Base-by-base conservation (phyloP, 768 basidiomycete genomes). In the Mrakia frigida region DNA sequence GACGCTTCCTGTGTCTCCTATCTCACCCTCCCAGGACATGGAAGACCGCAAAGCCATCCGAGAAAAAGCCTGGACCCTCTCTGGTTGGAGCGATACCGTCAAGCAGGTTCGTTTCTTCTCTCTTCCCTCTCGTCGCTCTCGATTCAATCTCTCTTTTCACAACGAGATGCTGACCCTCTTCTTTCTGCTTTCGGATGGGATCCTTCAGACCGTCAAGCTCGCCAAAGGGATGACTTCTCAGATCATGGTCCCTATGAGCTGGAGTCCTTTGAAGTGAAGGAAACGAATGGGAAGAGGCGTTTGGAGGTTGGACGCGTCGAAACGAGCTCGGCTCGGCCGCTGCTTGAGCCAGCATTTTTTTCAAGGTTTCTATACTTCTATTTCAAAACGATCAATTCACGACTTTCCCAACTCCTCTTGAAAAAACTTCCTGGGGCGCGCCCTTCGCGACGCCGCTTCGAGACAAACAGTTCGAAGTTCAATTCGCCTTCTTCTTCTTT, bases 1-100 rank as follows among this genome's bases (percentile, higher is more conserved):
- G 53, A 72, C 70, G 2, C 74, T 77, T 79, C 74, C 74, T 43
- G 9, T 65, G 53, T 10, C 71, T 65, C 77, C n/a, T 23, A 33
- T 11, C 76, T 73, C 50, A 53, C 77, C 59, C 81, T 80, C 56
- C 78, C 92, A 91, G 74, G 88, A 88, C 80, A 86, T 97, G 74
- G 89, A 93, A 78, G 87, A 87, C 11, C 87, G 96, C 77, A 96
- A 94, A 84, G 89, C 91, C 79, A 89, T 86, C 60, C 87, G 96
- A 59, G 92, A 96, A 83, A 88, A 90, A 82, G 94, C 94, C 33
- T 99, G 96, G 96, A 88, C 92, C 81, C 87, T 93, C 79, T 93
- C 95, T 78, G 94, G 93, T 6, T 99, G 96, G 96, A 91, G 92
- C 61, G 92, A 92, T 83, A 96, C 94, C 0, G 94, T 96, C 46